Base-by-base conservation (phyloP, 352 stramenopile genomes). In the Globisporangium splendens region DNA sequence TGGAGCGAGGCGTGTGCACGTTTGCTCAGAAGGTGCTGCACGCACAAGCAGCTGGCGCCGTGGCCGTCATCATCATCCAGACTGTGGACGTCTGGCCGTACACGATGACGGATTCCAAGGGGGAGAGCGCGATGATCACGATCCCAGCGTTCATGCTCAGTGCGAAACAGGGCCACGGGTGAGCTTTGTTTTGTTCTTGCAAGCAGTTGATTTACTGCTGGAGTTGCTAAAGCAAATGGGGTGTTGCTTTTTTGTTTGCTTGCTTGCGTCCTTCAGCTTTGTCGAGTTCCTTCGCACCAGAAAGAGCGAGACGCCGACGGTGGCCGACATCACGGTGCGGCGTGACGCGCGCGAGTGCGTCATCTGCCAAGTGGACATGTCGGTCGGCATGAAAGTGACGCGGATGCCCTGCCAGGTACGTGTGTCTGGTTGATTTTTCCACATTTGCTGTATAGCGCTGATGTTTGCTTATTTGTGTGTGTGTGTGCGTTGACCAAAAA, bases 131-230 rank as follows among this genome's bases (percentile, higher is more conserved):
- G 12, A 50, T 58, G 15, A 68, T 91, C 18, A 65, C 61, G 35
- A 93, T 93, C 51, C 83, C 83, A 20, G 71, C 81, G 10, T 91
- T 91, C 59, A 93, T 93, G 80, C 80, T 93, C 46, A 91, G 80
- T 52, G 61, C 68, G 10, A 88, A 86, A 55, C 75, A 87, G 53
- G 83, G 83, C 63, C 74, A 77, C 46, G 69, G 77, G 83, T 91
- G 63, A 28, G 52, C 53, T 31, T 8, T 18, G 8, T 44, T 17
- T 15, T 52, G 28, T 35, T 35, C 10, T 35, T 35, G 28, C 28
- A 6, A 35, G 28, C 5, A 35, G 28, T 35, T 35, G 28, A 1
- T 35, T 35, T n/a, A n/a, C n/a, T n/a, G n/a, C n/a, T n/a, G n/a
- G n/a, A 6, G 28, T 8, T 4, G 28, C 28, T 35, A 58, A 17